Evolutionary conservation across 2,329 filamentous ascomycete genomes (phyloP).

Genomic region (Mycogone perniciosa): DNA sequence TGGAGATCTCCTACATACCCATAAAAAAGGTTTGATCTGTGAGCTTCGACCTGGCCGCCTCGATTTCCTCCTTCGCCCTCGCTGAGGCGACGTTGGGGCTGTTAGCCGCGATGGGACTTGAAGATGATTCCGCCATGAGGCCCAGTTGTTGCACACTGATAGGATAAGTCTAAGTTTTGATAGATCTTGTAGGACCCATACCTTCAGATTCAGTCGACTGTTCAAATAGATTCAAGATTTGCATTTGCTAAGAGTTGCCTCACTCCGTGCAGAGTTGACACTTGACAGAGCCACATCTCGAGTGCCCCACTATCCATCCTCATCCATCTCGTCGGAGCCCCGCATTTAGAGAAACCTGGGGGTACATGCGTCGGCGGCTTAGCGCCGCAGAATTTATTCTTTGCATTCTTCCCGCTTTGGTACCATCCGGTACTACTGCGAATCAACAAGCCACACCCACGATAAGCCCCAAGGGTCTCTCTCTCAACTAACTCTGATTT

Average conservation of each 20-base stretch:
- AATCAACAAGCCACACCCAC: background rate
- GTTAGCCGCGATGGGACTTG: constrained; percentile 15
- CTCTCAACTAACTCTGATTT: background rate
- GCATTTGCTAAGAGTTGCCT: too few relatives aligned
- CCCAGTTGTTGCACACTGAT: background rate
- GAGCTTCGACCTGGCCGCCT: constrained; percentile 32
- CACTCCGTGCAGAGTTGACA: too few relatives aligned
- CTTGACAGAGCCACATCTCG: too few relatives aligned
- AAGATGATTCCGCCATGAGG: constrained; percentile 13
- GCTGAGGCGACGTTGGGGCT: constrained; percentile 24
- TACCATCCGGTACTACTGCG: background rate
- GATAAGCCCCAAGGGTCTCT: background rate
- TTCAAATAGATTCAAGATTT: too few relatives aligned
- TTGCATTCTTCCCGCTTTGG: background rate
- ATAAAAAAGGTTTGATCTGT: constrained; percentile 41
- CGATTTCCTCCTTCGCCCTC: constrained; percentile 39
- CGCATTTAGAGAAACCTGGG: background rate
- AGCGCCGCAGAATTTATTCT: background rate
- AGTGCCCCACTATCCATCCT: too few relatives aligned
- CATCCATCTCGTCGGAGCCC: too few relatives aligned
- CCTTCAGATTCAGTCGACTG: too few relatives aligned
- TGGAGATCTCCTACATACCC: constrained; percentile 28
- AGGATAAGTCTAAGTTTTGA: too few relatives aligned
- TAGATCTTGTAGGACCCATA: too few relatives aligned
- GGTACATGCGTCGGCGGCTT: background rate